Conservation (phyloP, 177 flowering plant species). For the Tripterygium wilfordii region DNA sequence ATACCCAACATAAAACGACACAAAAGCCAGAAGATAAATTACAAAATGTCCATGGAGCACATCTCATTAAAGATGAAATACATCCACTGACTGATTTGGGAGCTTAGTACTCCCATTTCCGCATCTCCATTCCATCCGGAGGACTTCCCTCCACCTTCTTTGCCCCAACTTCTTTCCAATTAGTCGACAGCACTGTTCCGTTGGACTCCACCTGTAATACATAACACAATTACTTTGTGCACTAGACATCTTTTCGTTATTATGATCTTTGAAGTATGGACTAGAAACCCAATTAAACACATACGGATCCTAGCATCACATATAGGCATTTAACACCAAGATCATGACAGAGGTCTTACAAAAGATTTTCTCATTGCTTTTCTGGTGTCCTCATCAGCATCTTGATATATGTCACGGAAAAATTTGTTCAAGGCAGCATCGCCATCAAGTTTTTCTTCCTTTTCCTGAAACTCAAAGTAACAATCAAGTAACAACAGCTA, state of each 20-base stretch:
- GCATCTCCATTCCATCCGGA: slow-evolving; percentile 89
- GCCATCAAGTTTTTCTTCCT: slow-evolving; percentile 91
- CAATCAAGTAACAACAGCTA: neutral
- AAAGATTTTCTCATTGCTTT: slow-evolving; percentile 93
- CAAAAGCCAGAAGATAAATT: too few relatives aligned
- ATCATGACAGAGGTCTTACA: slow-evolving; percentile 37
- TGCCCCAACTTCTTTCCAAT: slow-evolving; percentile 88
- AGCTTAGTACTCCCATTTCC: slow-evolving; percentile 54
- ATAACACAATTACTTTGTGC: neutral
- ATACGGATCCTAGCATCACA: too few relatives aligned
- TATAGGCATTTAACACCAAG: too few relatives aligned
- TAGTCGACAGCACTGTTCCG: slow-evolving; percentile 90
- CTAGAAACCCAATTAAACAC: neutral
- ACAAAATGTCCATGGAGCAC: too few relatives aligned
- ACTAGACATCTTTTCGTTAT: neutral
- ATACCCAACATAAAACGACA: too few relatives aligned
- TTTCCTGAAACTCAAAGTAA: slow-evolving; percentile 55
- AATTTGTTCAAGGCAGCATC: slow-evolving; percentile 96
- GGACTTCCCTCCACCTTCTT: slow-evolving; percentile 81
- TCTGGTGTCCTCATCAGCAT: slow-evolving; percentile 89
- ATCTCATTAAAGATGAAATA: neutral
- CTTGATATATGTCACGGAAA: slow-evolving; percentile 69
- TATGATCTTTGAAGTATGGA: neutral
- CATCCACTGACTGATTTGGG: neutral
- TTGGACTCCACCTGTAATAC: slow-evolving; percentile 68